Conservation (phyloP, 148 eudicot species). For the Rhododendron griersonianum region DNA sequence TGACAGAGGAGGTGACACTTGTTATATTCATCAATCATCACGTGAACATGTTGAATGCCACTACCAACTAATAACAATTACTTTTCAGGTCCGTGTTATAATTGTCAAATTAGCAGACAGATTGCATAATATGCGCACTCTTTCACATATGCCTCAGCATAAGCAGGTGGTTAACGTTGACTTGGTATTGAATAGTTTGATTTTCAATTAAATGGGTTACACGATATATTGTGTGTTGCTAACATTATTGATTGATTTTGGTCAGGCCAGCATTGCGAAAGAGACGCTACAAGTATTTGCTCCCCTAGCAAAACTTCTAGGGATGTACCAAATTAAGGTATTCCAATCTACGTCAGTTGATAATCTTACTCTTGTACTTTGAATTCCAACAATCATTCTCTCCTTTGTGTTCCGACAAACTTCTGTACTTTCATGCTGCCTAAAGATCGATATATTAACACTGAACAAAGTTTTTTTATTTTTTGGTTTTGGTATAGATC, state of each 20-base stretch:
- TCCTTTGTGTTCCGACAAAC: background rate
- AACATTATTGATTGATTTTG: conserved; percentile 14
- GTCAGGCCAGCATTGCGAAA: conserved; percentile 86
- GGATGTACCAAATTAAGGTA: conserved; percentile 98
- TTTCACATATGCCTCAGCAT: conserved; percentile 93
- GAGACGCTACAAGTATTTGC: conserved; percentile 99
- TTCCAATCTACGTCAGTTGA: conserved; percentile 4
- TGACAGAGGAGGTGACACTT: conserved; percentile 84
- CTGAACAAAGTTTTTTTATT: background rate
- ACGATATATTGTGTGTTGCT: conserved; percentile 8
- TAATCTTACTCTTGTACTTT: background rate
- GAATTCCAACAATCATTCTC: background rate
- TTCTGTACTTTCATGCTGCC: conserved; percentile 3
- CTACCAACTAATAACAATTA: conserved; percentile 2
- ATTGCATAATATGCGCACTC: conserved; percentile 98
- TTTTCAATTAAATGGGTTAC: background rate
- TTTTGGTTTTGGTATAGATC: background rate
- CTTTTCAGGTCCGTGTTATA: conserved; percentile 88
- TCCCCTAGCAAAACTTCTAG: conserved; percentile 90
- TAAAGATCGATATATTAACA: background rate
- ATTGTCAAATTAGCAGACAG: conserved; percentile 97
- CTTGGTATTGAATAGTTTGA: background rate
- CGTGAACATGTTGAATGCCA: background rate
- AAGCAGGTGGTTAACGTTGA: conserved; percentile 64
- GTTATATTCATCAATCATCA: background rate